Evolutionary conservation across 2,329 filamentous ascomycete genomes (phyloP), one percentile per base, ranked within the genome.

Genomic region (Exserohilum rostratum): DNA sequence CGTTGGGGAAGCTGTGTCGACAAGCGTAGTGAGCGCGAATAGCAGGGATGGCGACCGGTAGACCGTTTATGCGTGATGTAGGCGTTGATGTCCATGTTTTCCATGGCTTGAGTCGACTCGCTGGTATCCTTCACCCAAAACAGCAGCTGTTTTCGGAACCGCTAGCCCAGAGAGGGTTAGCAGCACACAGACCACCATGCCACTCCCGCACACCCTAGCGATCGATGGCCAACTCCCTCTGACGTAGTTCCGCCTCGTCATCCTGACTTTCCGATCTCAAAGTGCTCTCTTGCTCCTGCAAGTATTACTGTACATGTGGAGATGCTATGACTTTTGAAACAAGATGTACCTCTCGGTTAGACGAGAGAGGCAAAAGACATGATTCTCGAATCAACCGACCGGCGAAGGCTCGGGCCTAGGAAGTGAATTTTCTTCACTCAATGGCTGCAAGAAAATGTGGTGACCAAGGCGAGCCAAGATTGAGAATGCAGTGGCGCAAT

Each of bases 221-320:
- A 53, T 48, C 43, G 44, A 46, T 30, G 44, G 22, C 29, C 44
- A 30, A 30, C 50, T 29, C 29, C 29, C 35, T 33, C 43, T 53
- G 50, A 53, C 50, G 50, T 53, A 53, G 44, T 48, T 53, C 17
- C 30, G 20, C 25, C 13, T 53, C 45, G 50, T 53, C 50, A 53
- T 49, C 7, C 35, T 54, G 46, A 30, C 22, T 46, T 46, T 42
- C 40, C 31, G 39, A 54, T 54, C 20, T 30, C 46, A 42, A 7
- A 25, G 45, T 25, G 11, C 37, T 20, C 25, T 20, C 11, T 12
- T 37, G 37, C 27, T 20, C n/a, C 29, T 25, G 13, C 11, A 20
- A 10, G 15, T 25, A n/a, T 20, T 39, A 11, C 29, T n/a, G 11
- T 18, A n/a, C 30, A 27, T 46, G 43, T 46, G 43, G 43, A 22